Conservation (phyloP, 192 early-diverging fungal genomes). For the Coemansia sp. region DNA sequence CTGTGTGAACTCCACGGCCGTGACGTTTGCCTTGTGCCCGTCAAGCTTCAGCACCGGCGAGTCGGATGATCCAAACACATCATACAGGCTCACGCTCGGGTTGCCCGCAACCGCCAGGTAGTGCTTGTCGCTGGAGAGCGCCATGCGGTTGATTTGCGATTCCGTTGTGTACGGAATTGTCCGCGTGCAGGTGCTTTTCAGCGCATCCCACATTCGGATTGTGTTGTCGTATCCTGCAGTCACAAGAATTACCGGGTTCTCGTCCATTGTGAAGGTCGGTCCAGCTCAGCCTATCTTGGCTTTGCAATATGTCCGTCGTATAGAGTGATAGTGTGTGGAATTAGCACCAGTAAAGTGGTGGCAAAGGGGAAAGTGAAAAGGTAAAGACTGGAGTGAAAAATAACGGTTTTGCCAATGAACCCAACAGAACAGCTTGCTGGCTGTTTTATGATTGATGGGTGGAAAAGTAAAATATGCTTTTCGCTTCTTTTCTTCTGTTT, state of each 20-base stretch:
- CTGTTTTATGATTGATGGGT: no score
- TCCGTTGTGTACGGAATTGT: conserved; percentile 53
- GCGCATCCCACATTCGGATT: conserved; percentile 57
- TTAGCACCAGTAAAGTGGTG: no score
- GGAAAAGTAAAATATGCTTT: no score
- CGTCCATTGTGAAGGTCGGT: conserved; percentile 33
- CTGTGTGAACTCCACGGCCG: conserved; percentile 50
- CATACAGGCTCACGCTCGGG: conserved; percentile 50
- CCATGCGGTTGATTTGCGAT: conserved; percentile 55
- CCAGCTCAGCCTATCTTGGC: no score
- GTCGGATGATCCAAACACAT: conserved; percentile 49
- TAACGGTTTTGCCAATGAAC: no score
- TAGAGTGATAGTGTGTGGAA: no score
- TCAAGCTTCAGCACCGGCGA: conserved; percentile 47
- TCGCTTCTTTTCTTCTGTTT: not conserved
- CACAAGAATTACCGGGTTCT: conserved; percentile 49
- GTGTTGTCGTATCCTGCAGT: conserved; percentile 56
- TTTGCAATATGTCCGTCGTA: no score
- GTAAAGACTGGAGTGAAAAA: no score
- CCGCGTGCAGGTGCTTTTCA: conserved; percentile 53
- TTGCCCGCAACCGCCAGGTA: conserved; percentile 54
- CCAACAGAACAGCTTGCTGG: no score
- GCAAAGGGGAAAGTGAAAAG: no score
- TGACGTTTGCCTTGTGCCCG: conserved; percentile 53
- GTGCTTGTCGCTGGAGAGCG: conserved; percentile 51